Conservation (phyloP, 305 asterid genomes). For the Lippia alba region DNA sequence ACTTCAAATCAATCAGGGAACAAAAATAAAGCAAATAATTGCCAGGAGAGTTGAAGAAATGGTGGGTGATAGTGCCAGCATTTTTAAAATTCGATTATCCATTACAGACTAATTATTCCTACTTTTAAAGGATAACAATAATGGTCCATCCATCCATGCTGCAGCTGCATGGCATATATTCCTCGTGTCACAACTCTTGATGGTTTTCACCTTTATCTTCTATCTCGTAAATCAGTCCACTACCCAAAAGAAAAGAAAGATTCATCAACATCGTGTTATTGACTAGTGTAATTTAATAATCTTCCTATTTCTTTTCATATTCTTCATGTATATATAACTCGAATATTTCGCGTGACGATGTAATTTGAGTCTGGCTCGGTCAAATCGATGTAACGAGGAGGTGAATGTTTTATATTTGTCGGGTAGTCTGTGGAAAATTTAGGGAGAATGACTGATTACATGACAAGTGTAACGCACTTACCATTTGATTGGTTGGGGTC, state of each 20-base stretch:
- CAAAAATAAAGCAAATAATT: not conserved
- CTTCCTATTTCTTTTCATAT: no score
- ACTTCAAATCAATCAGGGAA: not conserved
- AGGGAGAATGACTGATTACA: no score
- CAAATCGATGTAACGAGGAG: no score
- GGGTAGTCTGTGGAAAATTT: no score
- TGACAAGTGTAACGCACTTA: no score
- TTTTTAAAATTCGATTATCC: not conserved
- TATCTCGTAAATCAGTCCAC: not conserved
- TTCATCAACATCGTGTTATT: not conserved
- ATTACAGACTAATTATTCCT: conserved; percentile 2
- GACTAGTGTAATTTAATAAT: not conserved
- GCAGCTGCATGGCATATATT: conserved; percentile 30
- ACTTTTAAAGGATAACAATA: conserved; percentile 1
- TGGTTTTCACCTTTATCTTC: conserved; percentile 15
- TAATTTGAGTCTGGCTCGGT: no score
- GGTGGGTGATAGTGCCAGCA: conserved; percentile 12
- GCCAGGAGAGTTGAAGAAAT: not conserved
- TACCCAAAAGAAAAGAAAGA: conserved; percentile 5
- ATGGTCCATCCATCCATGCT: conserved; percentile 29
- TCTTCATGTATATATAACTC: no score
- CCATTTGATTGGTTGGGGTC: no score
- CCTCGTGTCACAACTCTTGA: not conserved
- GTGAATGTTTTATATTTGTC: no score
- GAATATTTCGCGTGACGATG: no score